Evolutionary conservation across 2,329 filamentous ascomycete genomes (phyloP).

Genomic region (Anisogramma anomala): DNA sequence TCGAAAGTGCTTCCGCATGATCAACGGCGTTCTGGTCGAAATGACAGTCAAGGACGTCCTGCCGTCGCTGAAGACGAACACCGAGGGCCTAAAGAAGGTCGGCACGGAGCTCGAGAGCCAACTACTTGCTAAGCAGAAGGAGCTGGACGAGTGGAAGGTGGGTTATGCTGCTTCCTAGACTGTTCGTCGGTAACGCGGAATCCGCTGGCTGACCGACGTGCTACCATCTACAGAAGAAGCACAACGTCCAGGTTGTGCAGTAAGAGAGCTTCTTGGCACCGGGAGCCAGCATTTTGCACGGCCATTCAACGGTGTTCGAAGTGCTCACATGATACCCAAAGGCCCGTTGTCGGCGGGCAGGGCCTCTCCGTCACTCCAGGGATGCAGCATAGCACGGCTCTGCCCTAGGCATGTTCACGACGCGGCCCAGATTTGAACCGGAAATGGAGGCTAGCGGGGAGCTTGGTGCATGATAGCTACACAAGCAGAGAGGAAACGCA

Average conservation of each 20-base stretch:
- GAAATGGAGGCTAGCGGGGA: no score
- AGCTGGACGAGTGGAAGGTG: slow-evolving; percentile 98
- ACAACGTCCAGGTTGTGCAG: slow-evolving; percentile 78
- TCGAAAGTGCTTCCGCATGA: slow-evolving; percentile 96
- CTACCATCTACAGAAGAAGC: slow-evolving; percentile 60
- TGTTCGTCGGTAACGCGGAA: neutral
- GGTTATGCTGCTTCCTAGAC: slow-evolving; percentile 19
- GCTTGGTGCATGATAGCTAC: no score
- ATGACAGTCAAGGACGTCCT: slow-evolving; percentile 87
- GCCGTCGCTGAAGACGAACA: slow-evolving; percentile 83
- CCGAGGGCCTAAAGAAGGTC: slow-evolving; percentile 86
- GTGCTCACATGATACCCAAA: neutral
- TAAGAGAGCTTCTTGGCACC: slow-evolving; percentile 20
- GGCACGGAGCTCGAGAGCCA: slow-evolving; percentile 91
- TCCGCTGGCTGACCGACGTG: neutral
- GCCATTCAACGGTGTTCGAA: neutral
- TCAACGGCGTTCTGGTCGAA: slow-evolving; percentile 93
- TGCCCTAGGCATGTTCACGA: no score
- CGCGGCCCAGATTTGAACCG: no score
- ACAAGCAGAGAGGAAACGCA: no score
- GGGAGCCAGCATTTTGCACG: neutral
- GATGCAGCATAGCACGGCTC: no score
- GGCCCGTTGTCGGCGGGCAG: no score
- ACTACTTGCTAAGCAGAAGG: slow-evolving; percentile 87
- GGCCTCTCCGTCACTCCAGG: no score